phyloP scores from a whole-genome alignment of 2,329 filamentous ascomycete species.

The Microcyclospora tardicrescens region DNA sequence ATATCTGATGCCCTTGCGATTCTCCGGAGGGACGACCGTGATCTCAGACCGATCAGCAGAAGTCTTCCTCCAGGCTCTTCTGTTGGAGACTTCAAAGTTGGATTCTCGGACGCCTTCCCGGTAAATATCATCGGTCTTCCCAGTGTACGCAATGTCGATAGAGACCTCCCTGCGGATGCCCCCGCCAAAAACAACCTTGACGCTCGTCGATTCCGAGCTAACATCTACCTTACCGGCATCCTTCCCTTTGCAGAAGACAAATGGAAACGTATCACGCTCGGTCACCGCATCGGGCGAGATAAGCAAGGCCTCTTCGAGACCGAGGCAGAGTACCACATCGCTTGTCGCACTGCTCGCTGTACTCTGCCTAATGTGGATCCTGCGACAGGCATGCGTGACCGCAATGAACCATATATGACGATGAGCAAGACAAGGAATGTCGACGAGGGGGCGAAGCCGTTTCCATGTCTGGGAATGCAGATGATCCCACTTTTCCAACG shows the following conservation, averaged over 20 bases:
- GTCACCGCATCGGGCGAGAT: constrained; percentile 12
- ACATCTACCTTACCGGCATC: constrained; percentile 55
- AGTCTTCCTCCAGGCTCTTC: constrained; percentile 46
- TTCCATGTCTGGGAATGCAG: constrained; percentile 22
- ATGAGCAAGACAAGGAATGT: constrained; percentile 17
- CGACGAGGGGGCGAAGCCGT: constrained; percentile 19
- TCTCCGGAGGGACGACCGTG: constrained; percentile 49
- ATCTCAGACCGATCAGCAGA: constrained; percentile 45
- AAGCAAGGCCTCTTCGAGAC: constrained; percentile 5
- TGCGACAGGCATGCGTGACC: constrained; percentile 36
- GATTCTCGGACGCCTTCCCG: constrained; percentile 61
- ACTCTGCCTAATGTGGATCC: constrained; percentile 60
- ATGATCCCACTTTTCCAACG: constrained; percentile 20
- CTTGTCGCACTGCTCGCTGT: constrained; percentile 56
- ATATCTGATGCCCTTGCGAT: constrained; percentile 52
- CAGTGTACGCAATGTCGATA: constrained; percentile 49
- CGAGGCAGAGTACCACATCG: constrained; percentile 38
- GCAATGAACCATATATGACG: constrained; percentile 20
- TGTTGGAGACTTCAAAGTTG: constrained; percentile 50
- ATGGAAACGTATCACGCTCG: constrained; percentile 51
- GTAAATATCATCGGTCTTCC: constrained; percentile 54
- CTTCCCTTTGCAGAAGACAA: constrained; percentile 55
- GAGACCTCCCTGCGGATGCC: constrained; percentile 41
- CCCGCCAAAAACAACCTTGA: constrained; percentile 39
- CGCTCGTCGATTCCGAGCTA: constrained; percentile 54